Percentiles rank a stretch among this genome's conserved stretches.
These are phyloP conservation scores for Rhizopogon vesiculosus DNA, from an alignment of 768 basidiomycete genomes.

Conservation along the genomic window DNA sequence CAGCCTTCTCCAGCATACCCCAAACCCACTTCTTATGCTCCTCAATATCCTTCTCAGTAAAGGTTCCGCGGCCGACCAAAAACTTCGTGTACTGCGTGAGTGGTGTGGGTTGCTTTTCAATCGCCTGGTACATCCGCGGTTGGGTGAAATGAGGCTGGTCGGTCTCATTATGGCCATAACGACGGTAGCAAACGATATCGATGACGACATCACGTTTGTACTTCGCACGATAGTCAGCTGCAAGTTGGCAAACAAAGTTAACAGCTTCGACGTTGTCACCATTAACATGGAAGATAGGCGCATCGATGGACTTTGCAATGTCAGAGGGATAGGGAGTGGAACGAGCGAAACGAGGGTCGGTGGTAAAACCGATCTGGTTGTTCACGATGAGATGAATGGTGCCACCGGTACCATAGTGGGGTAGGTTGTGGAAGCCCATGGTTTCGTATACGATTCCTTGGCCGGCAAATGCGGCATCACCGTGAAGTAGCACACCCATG, in stretches of 20 bases:
- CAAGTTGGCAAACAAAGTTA: constrained; percentile 96
- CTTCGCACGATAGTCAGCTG: constrained; percentile 96
- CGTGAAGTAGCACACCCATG: constrained; percentile 94
- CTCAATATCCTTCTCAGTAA: constrained; percentile 94
- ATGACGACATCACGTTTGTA: constrained; percentile 99
- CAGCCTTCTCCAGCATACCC: constrained; percentile 97
- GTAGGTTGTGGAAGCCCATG: constrained; percentile 95
- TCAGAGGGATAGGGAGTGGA: constrained; percentile 98
- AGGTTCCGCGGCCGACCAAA: constrained; percentile 85
- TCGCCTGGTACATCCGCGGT: constrained; percentile 97
- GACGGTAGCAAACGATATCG: constrained; percentile 98
- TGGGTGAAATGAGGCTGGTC: constrained; percentile 99
- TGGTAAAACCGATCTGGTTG: constrained; percentile 99
- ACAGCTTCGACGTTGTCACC: constrained; percentile 98
- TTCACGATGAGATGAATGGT: constrained; percentile 98
- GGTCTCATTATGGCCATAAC: constrained; percentile 99
- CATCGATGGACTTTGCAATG: constrained; percentile 96
- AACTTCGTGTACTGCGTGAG: constrained; percentile 90
- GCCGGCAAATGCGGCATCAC: constrained; percentile 97
- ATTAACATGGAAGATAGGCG: constrained; percentile 99
- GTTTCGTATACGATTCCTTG: constrained; percentile 99
- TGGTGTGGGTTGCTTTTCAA: constrained; percentile 89
- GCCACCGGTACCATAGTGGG: constrained; percentile 94
- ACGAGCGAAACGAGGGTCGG: constrained; percentile 94
- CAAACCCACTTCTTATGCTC: constrained; percentile 99